These are phyloP conservation scores for Cryptococcus jaspeensis DNA, from an alignment of 1,284 basidiomycete species.

Conservation along the genomic window DNA sequence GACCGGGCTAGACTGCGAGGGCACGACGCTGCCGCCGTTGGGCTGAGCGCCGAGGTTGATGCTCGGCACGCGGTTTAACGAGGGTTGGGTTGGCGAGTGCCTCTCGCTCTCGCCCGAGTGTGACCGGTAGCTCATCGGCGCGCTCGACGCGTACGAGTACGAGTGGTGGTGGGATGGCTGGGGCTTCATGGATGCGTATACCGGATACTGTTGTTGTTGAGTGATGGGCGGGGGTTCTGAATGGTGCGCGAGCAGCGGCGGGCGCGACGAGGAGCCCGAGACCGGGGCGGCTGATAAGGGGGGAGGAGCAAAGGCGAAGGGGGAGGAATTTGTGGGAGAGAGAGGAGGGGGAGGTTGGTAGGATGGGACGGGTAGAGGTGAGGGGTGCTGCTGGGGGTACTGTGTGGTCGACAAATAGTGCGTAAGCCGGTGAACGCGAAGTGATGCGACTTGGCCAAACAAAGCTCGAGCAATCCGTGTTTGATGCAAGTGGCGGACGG, in stretches of 20 bases:
- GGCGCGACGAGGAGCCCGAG: slow-evolving; percentile 24
- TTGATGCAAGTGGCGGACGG: too few species aligned
- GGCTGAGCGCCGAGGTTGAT: slow-evolving; percentile 6
- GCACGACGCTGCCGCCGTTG: neutral
- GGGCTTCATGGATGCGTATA: slow-evolving; percentile 18
- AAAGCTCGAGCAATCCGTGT: too few species aligned
- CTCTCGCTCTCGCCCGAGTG: slow-evolving; percentile 36
- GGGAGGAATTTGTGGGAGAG: slow-evolving; percentile 38
- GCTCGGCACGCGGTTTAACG: slow-evolving; percentile 9
- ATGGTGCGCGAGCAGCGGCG: slow-evolving; percentile 28
- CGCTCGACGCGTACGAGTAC: slow-evolving; percentile 26
- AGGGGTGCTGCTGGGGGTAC: neutral
- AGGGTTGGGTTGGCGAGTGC: slow-evolving; percentile 14
- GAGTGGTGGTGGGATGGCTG: slow-evolving; percentile 15
- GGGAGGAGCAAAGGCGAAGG: slow-evolving; percentile 46
- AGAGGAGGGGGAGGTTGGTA: slow-evolving; percentile 6
- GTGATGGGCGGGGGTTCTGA: slow-evolving; percentile 28
- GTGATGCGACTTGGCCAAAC: too few species aligned
- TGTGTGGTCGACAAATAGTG: neutral
- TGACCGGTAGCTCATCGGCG: slow-evolving; percentile 39
- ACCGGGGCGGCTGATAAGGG: slow-evolving; percentile 31
- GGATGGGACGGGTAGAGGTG: neutral
- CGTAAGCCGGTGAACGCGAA: too few species aligned
- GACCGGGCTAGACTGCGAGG: slow-evolving; percentile 16
- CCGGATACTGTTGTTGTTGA: slow-evolving; percentile 17